Evolutionary conservation across 2,329 filamentous ascomycete species (phyloP).

Genomic region (Calonectria pseudoturangicola): DNA sequence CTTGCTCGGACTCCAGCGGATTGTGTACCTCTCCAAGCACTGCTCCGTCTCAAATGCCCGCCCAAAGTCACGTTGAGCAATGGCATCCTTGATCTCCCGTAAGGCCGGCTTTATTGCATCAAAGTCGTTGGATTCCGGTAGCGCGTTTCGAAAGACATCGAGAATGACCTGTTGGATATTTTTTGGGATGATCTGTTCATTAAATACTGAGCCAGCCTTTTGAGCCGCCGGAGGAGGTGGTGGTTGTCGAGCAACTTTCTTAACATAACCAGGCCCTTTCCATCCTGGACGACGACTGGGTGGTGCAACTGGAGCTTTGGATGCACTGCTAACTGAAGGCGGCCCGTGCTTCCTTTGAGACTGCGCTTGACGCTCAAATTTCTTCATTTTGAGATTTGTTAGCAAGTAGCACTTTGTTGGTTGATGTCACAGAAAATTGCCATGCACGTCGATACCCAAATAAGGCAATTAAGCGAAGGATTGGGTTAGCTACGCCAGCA

Average conservation of each 20-base stretch:
- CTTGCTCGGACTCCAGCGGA: slow-evolving; percentile 13
- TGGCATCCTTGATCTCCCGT: slow-evolving; percentile 20
- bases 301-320: slow-evolving; percentile 1
- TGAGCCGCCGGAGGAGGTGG: background rate
- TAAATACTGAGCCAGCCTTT: background rate
- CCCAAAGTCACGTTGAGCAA: slow-evolving; percentile 9
- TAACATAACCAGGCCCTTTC: slow-evolving; percentile 12
- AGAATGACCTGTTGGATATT: background rate
- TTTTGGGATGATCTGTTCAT: background rate
- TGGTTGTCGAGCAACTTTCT: slow-evolving; percentile 1
- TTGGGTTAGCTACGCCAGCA: background rate
- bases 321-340: background rate
- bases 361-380: slow-evolving; percentile 11
- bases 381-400: slow-evolving; percentile 4
- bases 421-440: background rate
- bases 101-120: slow-evolving; percentile 13
- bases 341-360: slow-evolving; percentile 11
- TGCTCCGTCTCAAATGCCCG: slow-evolving; percentile 14
- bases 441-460: background rate
- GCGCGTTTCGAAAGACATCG: slow-evolving; percentile 1
- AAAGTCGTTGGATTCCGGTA: slow-evolving; percentile 20
- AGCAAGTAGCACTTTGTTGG: background rate
- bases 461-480: background rate
- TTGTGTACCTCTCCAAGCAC: slow-evolving; percentile 21
- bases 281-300: slow-evolving; percentile 3